Base-by-base conservation (phyloP, 805 yeast genomes). In the Myxozyma nipponensis region DNA sequence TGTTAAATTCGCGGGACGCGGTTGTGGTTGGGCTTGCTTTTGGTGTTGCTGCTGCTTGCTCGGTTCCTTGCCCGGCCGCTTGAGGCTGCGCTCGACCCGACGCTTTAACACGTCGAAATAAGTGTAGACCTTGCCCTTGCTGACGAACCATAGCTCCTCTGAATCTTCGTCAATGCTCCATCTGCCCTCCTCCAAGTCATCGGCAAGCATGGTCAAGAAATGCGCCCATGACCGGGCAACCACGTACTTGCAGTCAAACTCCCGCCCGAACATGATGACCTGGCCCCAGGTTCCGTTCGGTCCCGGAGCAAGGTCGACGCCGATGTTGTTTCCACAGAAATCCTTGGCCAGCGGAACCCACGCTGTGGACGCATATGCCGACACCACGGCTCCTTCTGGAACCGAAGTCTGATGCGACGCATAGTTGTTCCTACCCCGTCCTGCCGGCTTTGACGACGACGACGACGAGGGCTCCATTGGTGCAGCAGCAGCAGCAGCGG, bases 301-400 rank as follows among this genome's bases (percentile, higher is more conserved):
- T 5, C 88, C 96, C 1, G 93, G 91, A 2, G 86, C 82, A 52
- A 91, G 75, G 69, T 91, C 98, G 15, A 93, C 73, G 46, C 89
- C 98, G 57, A 91, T 82, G 67, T 89, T 90, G 70, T 91, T 91
- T 41, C 98, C 98, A 21, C 81, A 83, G 47, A 79, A 81, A 66
- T 91, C 98, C 43, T 91, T 87, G 35, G 86, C 80, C 46, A 91
- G 68, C 2, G 98, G 98, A 52, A 91, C 81, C 98, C 98, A 91
- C 62, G 78, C 79, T 3, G 87, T 81, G 66, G 87, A 87, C n/a
- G 96, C 91, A 68, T 88, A 93, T 4, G 81, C 80, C 6, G 78
- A 76, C 65, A 86, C 85, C 40, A 89, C 73, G 10, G 82, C 71
- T 4, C 82, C 83, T 18, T 85, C 85, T 6, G 98, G 98, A 15